phyloP scores from a whole-genome alignment of 805 yeast species.

The Saccharomycopsis amapae region DNA sequence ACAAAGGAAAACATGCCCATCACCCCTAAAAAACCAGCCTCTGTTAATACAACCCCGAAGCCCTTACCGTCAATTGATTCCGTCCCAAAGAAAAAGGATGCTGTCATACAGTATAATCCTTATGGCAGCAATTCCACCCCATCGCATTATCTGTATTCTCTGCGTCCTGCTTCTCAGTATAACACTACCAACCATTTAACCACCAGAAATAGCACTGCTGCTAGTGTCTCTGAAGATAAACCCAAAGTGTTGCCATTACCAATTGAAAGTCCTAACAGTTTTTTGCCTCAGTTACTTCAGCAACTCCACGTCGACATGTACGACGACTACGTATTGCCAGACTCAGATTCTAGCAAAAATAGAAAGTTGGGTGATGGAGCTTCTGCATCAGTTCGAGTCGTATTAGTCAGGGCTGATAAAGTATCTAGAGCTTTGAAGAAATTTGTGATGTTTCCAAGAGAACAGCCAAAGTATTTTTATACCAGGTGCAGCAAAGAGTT shows the following conservation, averaged over 20 bases:
- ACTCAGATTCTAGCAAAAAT: constrained; percentile 30
- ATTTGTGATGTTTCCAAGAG: constrained; percentile 52
- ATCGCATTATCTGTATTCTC: constrained; percentile 1
- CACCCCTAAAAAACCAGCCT: background rate
- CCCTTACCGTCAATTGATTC: constrained; percentile 20
- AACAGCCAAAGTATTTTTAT: constrained; percentile 58
- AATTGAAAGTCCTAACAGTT: constrained; percentile 58
- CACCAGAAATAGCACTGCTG: background rate
- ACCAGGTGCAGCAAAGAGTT: constrained; percentile 57
- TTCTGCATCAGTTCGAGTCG: constrained; percentile 54
- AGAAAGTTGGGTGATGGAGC: constrained; percentile 67
- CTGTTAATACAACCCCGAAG: constrained; percentile 2
- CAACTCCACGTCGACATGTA: constrained; percentile 42
- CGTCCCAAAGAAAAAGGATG: constrained; percentile 7
- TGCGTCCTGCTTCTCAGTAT: background rate
- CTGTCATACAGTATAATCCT: constrained; percentile 15
- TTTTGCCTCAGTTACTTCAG: constrained; percentile 46
- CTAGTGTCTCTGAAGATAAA: constrained; percentile 7
- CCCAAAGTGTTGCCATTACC: constrained; percentile 48
- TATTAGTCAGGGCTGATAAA: constrained; percentile 31
- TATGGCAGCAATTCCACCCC: constrained; percentile 13
- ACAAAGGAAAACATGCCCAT: background rate
- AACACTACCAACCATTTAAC: constrained; percentile 1
- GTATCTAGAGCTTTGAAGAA: constrained; percentile 58
- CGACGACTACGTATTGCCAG: constrained; percentile 47